Percentiles rank a stretch among this genome's conserved stretches.
phyloP scores from a whole-genome alignment of 106 monocot genomes.

The Dactylorhiza incarnata region DNA sequence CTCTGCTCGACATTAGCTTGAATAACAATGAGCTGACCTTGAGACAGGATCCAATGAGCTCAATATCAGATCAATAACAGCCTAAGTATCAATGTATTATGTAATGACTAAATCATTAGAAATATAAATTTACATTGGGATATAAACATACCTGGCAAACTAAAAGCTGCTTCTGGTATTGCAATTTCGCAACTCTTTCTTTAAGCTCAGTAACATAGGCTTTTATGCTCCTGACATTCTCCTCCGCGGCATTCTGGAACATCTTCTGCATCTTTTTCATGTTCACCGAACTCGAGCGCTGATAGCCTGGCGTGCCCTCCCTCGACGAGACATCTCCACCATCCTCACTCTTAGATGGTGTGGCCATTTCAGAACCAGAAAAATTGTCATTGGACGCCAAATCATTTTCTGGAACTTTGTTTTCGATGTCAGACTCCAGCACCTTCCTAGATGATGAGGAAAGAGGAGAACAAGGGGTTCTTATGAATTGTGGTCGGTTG shows the following conservation, averaged over 20 bases:
- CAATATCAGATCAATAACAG: too few species aligned
- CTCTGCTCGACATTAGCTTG: too few species aligned
- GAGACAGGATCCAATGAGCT: too few species aligned
- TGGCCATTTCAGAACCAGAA: constrained; percentile 39
- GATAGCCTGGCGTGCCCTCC: constrained; percentile 64
- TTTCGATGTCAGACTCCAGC: constrained; percentile 52
- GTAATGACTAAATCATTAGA: neutral
- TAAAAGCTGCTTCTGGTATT: constrained; percentile 94
- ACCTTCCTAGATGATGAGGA: constrained; percentile 41
- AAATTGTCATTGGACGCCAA: constrained; percentile 12
- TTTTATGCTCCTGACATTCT: constrained; percentile 84
- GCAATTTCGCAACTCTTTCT: constrained; percentile 89
- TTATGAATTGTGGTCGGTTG: constrained; percentile 49
- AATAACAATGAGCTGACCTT: too few species aligned
- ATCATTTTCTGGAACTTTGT: constrained; percentile 49
- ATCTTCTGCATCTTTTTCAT: constrained; percentile 97
- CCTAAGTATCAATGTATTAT: neutral
- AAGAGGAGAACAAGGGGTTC: constrained; percentile 83
- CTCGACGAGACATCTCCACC: constrained; percentile 55
- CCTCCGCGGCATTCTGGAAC: constrained; percentile 94
- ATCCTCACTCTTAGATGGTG: constrained; percentile 65
- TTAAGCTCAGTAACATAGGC: constrained; percentile 92
- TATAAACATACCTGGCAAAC: constrained; percentile 66
- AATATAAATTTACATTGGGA: neutral
- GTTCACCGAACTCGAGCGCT: constrained; percentile 36